Base-by-base conservation (phyloP, 352 stramenopile genomes). In the Globisporangium nunn region DNA sequence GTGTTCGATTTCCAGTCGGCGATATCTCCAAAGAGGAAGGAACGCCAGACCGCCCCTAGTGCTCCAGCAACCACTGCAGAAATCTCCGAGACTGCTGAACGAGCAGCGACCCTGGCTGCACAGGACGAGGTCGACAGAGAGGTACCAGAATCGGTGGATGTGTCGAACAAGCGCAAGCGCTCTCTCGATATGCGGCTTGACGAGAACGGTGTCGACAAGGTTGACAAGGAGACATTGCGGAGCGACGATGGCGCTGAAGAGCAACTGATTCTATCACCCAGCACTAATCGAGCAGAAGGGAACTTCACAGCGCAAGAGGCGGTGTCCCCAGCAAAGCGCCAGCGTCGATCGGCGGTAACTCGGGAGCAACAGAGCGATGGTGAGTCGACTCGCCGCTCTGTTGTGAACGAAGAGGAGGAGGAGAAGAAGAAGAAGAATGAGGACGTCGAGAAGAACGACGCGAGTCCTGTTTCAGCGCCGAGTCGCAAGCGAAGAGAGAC, bases 1-100 rank as follows among this genome's bases (percentile, higher is more conserved):
- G 66, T 92, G 5, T 85, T 87, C 49, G 78, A 92, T 28, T 93
- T 93, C 39, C 72, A 85, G 51, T 54, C 79, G 41, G 64, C 67
- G 35, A 62, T 88, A 14, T 56, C 62, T 15, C 49, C 14, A 41
- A 56, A 67, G 17, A 50, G 23, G 63, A 62, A 18, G 45, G 48
- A 56, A 12, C 39, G 39, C 59, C 45, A 29, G 39, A 31, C 47
- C 11, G 46, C 17, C 48, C 53, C 23, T 45, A 60, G 8, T 39
- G 33, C 33, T 33, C 37, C 46, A 14, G 29, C 40, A 7, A 31
- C 37, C 7, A 29, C 35, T 14, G 31, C 40, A 14, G 12, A 14
- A 6, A 17, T 35, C 12, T 14, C n/a, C 4, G 12, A 41, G 18
- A 18, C 35, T 29, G 48, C n/a, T 31, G 23, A 46, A 30, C 17